Conservation (phyloP, 192 early-diverging fungal genomes). For the Umbelopsis vinacea region DNA sequence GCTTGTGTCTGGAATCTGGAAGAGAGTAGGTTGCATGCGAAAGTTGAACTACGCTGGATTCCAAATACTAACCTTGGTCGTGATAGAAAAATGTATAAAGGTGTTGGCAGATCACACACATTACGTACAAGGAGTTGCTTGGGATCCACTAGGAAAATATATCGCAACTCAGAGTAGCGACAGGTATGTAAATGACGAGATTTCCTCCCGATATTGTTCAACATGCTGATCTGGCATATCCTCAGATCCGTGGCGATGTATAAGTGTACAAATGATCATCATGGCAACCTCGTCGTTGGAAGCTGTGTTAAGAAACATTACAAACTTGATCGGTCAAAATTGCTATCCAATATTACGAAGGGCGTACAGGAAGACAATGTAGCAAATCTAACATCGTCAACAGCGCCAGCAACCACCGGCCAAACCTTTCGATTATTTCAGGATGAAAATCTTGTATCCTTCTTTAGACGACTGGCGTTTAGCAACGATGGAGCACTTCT, state of each 20-base stretch:
- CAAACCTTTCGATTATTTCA: slow-evolving; percentile 65
- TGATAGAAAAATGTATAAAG: slow-evolving; percentile 70
- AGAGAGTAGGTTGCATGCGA: slow-evolving; percentile 53
- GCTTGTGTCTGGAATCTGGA: slow-evolving; percentile 84
- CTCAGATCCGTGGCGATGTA: slow-evolving; percentile 25
- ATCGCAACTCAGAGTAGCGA: slow-evolving; percentile 94
- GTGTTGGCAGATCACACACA: slow-evolving; percentile 84
- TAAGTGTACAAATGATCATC: slow-evolving; percentile 3
- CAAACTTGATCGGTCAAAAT: slow-evolving; percentile 23
- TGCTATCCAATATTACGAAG: neutral
- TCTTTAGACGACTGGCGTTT: slow-evolving; percentile 86
- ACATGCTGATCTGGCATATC: neutral
- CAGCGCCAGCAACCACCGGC: neutral
- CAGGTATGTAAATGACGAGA: slow-evolving; percentile 49
- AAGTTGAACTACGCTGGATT: neutral
- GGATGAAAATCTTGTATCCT: slow-evolving; percentile 89
- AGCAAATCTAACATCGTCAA: neutral
- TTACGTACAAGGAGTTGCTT: slow-evolving; percentile 96
- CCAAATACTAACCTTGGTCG: neutral
- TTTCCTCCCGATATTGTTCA: too few relatives aligned
- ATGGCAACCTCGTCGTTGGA: slow-evolving; percentile 27
- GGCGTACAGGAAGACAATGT: neutral
- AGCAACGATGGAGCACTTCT: slow-evolving; percentile 89
- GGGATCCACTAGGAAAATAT: slow-evolving; percentile 90
- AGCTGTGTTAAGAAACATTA: slow-evolving; percentile 23